A percentile compares a stretch with the other conserved stretches of the same genome.
These are phyloP conservation scores for Porcisia deanei DNA, from an alignment of 208 protist genomes.

Conservation along the genomic window DNA sequence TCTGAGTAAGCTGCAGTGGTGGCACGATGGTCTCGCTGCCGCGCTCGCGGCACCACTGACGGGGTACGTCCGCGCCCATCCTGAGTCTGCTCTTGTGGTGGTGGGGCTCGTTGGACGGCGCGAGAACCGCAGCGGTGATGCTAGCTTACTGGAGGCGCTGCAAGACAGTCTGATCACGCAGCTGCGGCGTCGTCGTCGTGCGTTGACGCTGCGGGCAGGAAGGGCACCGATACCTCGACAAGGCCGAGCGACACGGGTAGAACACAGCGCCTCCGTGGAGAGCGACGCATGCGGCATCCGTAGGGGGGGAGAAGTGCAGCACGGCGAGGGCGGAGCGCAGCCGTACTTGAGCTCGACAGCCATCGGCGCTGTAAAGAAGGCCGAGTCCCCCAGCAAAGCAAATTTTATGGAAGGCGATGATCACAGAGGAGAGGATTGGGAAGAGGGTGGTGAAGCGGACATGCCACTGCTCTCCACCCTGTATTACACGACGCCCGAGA, in stretches of 20 bases:
- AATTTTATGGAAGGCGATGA: neutral
- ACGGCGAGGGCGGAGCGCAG: neutral
- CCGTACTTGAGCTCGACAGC: neutral
- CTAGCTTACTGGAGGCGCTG: conserved; percentile 39
- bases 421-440: neutral
- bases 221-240: neutral
- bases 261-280: neutral
- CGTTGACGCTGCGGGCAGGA: neutral
- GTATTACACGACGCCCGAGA: neutral
- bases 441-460: neutral
- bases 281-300: neutral
- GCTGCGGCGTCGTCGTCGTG: conserved; percentile 32
- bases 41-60: conserved; percentile 48
- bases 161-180: conserved; percentile 46
- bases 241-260: neutral
- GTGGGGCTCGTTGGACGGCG: conserved; percentile 54
- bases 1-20: conserved; percentile 59
- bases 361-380: neutral
- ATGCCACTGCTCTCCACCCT: neutral
- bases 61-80: conserved; percentile 43
- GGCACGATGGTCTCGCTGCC: conserved; percentile 31
- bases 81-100: conserved; percentile 49
- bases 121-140: conserved; percentile 42
- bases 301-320: neutral
- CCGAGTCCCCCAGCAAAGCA: neutral